These are phyloP conservation scores for Coniochaeta sp. DNA, from an alignment of 2,329 filamentous ascomycete species.

Conservation along the genomic window DNA sequence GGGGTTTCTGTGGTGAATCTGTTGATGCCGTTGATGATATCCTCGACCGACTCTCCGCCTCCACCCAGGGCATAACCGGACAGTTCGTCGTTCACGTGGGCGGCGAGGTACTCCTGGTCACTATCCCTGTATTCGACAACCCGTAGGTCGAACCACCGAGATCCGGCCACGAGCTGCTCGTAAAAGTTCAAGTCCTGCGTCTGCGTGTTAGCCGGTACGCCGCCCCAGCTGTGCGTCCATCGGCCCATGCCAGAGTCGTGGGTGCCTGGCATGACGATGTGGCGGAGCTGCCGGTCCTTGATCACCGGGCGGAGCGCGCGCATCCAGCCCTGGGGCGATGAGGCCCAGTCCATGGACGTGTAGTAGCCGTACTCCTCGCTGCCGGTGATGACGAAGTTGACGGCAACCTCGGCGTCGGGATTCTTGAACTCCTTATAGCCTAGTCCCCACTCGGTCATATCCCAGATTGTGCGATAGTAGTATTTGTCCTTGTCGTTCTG, in stretches of 20 bases:
- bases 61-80: conserved; percentile 31
- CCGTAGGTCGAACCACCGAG: conserved; percentile 33
- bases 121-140: background rate
- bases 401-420: background rate
- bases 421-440: conserved; percentile 3
- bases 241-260: conserved; percentile 33
- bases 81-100: conserved; percentile 14
- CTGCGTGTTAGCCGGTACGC: conserved; percentile 24
- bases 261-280: conserved; percentile 33
- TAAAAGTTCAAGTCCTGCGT: conserved; percentile 29
- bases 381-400: conserved; percentile 11
- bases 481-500: conserved; percentile 3
- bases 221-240: conserved; percentile 6
- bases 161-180: conserved; percentile 28
- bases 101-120: conserved; percentile 25
- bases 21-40: conserved; percentile 36
- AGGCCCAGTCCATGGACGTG: conserved; percentile 2
- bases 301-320: conserved; percentile 8
- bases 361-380: conserved; percentile 11
- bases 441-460: conserved; percentile 6
- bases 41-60: conserved; percentile 33
- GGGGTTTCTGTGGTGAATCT: conserved; percentile 33
- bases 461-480: conserved; percentile 2
- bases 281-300: conserved; percentile 24
- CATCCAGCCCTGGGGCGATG: conserved; percentile 11